Base-by-base conservation (phyloP, 2,329 filamentous ascomycete species). In the Gliomastix tumulicola region DNA sequence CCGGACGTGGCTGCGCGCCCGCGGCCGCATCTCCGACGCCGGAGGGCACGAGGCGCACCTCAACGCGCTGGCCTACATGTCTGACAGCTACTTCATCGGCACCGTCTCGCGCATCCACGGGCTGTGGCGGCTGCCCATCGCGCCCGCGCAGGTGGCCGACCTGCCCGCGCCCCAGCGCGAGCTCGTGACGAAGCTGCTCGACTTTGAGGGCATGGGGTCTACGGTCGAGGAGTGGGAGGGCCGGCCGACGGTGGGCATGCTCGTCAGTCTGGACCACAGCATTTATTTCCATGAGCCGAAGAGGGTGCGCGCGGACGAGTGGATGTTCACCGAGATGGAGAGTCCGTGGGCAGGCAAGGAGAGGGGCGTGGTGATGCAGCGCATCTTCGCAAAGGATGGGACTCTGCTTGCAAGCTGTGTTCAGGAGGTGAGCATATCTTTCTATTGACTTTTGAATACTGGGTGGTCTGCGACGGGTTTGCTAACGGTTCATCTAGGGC, bases 61-160 rank as follows among this genome's bases (percentile, higher is more conserved):
- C 23, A 83, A 77, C 25, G 92, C 92, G 8, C 70, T 98, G 43
- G 90, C 90, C 18, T 98, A 97, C 65, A 85, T 97, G 67, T 87
- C 82, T 19, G 90, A 97, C 62, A 84, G 76, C 54, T 92, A 86
- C 65, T 97, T 98, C 62, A 89, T 97, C 57, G 89, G 86, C 27
- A 96, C 89, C 3, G 78, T 96, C 7, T 71, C 82, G 20, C 78
- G 87, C 16, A 81, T 89, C 37, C 89, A 96, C 59, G 74, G 78
- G 39, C 71, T 96, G 23, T 89, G 84, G 74, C 73, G 85, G 12
- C 76, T 84, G 55, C 76, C 74, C 2, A 72, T 69, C 34, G 42
- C 65, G 11, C 68, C 69, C 3, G 61, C 71, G 37, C 68, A 75
- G 23, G 65, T 79, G n/a, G 66, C 71, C n/a, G 53, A 59, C 12